Conservation (phyloP, 2,329 filamentous ascomycete genomes). For the Zelopaecilomyces penicillatus region DNA sequence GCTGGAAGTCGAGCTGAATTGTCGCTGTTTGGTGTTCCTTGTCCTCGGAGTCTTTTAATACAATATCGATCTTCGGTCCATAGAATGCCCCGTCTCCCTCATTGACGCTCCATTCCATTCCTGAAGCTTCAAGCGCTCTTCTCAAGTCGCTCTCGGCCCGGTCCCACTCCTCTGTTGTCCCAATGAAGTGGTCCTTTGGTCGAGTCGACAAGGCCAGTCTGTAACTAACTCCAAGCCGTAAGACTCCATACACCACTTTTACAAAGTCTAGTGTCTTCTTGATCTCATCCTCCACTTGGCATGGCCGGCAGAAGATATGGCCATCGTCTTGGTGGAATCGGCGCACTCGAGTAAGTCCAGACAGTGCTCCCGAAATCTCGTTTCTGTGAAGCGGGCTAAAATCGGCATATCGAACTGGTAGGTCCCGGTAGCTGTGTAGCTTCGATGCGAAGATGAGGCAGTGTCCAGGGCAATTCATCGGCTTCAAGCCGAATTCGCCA, state of each 20-base stretch:
- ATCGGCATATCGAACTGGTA: slow-evolving; percentile 78
- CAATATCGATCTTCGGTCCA: slow-evolving; percentile 84
- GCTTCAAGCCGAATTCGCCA: slow-evolving; percentile 75
- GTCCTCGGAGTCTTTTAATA: slow-evolving; percentile 68
- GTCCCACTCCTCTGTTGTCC: slow-evolving; percentile 56
- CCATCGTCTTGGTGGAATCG: slow-evolving; percentile 88
- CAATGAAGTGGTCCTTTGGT: slow-evolving; percentile 69
- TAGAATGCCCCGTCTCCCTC: slow-evolving; percentile 84
- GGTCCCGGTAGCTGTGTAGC: slow-evolving; percentile 65
- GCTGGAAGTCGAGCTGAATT: slow-evolving; percentile 82
- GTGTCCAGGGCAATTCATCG: slow-evolving; percentile 90
- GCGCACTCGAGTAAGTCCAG: slow-evolving; percentile 73
- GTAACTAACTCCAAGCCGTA: slow-evolving; percentile 60
- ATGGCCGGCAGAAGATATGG: slow-evolving; percentile 78
- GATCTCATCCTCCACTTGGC: slow-evolving; percentile 69
- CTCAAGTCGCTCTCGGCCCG: slow-evolving; percentile 33
- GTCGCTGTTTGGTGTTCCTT: slow-evolving; percentile 87
- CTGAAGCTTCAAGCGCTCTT: slow-evolving; percentile 52
- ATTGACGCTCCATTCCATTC: slow-evolving; percentile 64
- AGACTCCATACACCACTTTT: slow-evolving; percentile 59
- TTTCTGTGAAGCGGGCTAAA: slow-evolving; percentile 84
- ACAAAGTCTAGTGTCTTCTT: slow-evolving; percentile 66
- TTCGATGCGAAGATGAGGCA: slow-evolving; percentile 74
- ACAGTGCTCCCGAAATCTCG: slow-evolving; percentile 73
- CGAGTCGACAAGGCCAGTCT: slow-evolving; percentile 71